Conservation (phyloP, 1,284 basidiomycete species). For the Sphaerobolus stellatus region DNA sequence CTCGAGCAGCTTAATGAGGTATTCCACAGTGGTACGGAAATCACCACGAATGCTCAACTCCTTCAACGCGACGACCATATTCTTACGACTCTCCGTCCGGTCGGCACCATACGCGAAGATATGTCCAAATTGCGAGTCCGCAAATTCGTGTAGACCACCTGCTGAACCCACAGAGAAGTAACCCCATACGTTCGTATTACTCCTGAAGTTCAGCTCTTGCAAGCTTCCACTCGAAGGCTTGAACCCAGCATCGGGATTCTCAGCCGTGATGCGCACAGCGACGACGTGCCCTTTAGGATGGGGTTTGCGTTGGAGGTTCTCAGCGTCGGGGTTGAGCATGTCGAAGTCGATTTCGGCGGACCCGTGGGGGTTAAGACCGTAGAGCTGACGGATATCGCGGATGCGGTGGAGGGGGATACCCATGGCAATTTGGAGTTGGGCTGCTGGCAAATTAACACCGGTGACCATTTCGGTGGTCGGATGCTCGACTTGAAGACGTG, state of each 20-base stretch:
- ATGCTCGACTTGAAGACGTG: constrained; percentile 99
- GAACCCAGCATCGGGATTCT: constrained; percentile 99
- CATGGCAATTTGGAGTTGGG: constrained; percentile 98
- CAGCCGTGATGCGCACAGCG: constrained; percentile 98
- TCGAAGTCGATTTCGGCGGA: constrained; percentile 96
- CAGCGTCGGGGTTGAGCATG: constrained; percentile 84
- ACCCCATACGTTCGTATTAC: constrained; percentile 98
- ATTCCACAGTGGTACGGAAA: constrained; percentile 98
- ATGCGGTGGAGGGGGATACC: constrained; percentile 96
- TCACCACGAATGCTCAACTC: constrained; percentile 98
- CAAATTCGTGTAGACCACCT: constrained; percentile 98
- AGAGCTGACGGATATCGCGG: constrained; percentile 93
- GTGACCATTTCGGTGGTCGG: constrained; percentile 99
- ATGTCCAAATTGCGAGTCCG: constrained; percentile 98
- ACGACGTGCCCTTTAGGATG: constrained; percentile 98
- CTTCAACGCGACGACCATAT: constrained; percentile 99
- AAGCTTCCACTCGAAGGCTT: constrained; percentile 97
- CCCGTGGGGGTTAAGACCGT: constrained; percentile 88
- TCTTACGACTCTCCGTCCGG: constrained; percentile 93
- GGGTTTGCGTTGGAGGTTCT: constrained; percentile 91
- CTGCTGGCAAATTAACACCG: constrained; percentile 96
- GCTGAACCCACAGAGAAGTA: constrained; percentile 97
- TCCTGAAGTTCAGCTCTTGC: constrained; percentile 99
- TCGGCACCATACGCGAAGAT: constrained; percentile 99
- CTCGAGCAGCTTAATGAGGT: constrained; percentile 96